Evolutionary conservation across 2,329 filamentous ascomycete genomes (phyloP).

Genomic region (Metarhizium humberi): DNA sequence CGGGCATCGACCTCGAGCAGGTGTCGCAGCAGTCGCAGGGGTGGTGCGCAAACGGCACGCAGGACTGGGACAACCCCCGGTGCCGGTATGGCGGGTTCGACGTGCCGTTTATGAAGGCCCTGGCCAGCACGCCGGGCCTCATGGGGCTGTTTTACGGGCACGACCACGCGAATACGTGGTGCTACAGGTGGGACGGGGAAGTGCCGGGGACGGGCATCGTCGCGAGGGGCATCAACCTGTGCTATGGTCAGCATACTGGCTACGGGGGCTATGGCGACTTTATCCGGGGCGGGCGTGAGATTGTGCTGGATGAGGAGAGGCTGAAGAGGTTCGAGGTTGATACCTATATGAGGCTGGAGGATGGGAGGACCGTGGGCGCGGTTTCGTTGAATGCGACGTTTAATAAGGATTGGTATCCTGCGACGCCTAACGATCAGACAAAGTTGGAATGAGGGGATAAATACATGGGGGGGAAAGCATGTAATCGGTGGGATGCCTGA

Average conservation of each 20-base stretch:
- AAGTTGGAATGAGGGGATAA: too few species aligned
- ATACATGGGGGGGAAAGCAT: too few species aligned
- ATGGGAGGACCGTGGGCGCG: conserved; percentile 31
- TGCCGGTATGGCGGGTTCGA: conserved; percentile 42
- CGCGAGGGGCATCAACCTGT: conserved; percentile 35
- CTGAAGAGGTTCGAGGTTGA: conserved; percentile 33
- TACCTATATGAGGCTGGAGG: conserved; percentile 52
- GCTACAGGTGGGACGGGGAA: conserved; percentile 35
- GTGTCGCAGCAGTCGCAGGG: conserved; percentile 32
- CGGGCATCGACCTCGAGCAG: conserved; percentile 35
- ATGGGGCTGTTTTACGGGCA: conserved; percentile 54
- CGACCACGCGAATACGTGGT: conserved; percentile 55
- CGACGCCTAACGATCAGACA: conserved; percentile 6
- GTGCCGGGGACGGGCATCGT: conserved; percentile 20
- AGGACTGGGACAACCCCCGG: conserved; percentile 16
- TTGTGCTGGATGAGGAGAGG: conserved; percentile 35
- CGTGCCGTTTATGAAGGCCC: conserved; percentile 50
- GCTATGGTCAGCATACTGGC: conserved; percentile 57
- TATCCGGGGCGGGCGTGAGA: conserved; percentile 49
- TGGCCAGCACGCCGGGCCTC: conserved; percentile 43
- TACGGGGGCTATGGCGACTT: conserved; percentile 61
- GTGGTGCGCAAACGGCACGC: conserved; percentile 29
- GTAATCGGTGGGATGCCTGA: too few species aligned
- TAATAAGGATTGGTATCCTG: conserved; percentile 39
- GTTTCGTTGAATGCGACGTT: conserved; percentile 47